These are phyloP conservation scores for Monilinia laxa DNA, from an alignment of 2,329 filamentous ascomycete genomes.

Conservation along the genomic window DNA sequence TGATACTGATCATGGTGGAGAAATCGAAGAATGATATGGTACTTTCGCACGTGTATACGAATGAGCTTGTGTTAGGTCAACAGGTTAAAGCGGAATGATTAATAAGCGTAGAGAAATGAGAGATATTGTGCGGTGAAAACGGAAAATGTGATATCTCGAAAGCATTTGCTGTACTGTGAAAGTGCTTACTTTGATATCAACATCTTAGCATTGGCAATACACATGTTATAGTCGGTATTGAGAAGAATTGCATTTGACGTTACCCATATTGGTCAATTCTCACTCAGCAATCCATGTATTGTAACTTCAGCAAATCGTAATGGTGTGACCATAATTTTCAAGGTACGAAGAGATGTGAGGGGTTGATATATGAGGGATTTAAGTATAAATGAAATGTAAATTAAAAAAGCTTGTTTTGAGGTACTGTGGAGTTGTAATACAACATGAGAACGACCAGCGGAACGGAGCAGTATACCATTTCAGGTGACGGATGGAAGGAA, in stretches of 20 bases:
- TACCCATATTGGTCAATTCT: conserved; percentile 2
- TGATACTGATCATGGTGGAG: not conserved
- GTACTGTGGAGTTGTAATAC: conserved; percentile 3
- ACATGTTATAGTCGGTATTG: not conserved
- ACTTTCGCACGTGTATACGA: conserved; percentile 6
- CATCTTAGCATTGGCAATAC: not conserved
- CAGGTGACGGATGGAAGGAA: not conserved
- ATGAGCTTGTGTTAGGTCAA: conserved; percentile 3
- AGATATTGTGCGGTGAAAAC: not conserved
- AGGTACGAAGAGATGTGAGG: conserved; percentile 12
- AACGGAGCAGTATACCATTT: not conserved
- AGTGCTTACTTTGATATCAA: conserved; percentile 2
- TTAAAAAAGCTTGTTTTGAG: conserved; percentile 18
- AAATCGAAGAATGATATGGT: not conserved
- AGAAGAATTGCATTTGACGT: not conserved
- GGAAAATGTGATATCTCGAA: not conserved
- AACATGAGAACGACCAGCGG: not conserved
- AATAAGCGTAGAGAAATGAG: conserved; percentile 7
- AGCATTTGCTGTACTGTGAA: not conserved
- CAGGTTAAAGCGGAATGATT: not conserved
- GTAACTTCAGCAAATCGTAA: not conserved
- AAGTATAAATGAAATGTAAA: conserved; percentile 1
- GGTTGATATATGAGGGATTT: conserved; percentile 16
- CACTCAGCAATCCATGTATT: not conserved
- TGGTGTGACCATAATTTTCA: not conserved